A percentile compares a stretch with the other conserved stretches of the same genome.
Conservation (phyloP, 2,329 filamentous ascomycete species). For the Aspergillus fumigatiaffinis region DNA sequence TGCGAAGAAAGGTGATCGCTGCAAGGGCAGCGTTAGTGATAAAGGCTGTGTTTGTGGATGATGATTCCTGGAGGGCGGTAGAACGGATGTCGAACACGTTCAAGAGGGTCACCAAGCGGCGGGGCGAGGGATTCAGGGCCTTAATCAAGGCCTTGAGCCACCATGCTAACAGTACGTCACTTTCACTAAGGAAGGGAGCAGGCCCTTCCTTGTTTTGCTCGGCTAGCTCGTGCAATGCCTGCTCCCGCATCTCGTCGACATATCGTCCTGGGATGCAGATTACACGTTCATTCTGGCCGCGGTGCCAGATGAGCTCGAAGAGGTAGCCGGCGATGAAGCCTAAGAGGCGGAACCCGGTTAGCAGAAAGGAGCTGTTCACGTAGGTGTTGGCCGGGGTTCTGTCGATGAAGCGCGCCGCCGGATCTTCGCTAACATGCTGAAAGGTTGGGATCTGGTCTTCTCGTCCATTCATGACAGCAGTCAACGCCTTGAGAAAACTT, state of each 20-base stretch:
- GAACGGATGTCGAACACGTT: slow-evolving; percentile 39
- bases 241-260: slow-evolving; percentile 26
- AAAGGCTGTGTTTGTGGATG: slow-evolving; percentile 19
- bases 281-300: slow-evolving; percentile 29
- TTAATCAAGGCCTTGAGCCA: slow-evolving; percentile 25
- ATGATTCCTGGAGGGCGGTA: slow-evolving; percentile 22
- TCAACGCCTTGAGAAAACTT: slow-evolving; percentile 47
- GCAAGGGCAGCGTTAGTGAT: slow-evolving; percentile 15
- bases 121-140: slow-evolving; percentile 16
- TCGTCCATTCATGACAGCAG: slow-evolving; percentile 41
- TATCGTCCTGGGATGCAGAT: slow-evolving; percentile 38
- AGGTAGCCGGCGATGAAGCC: slow-evolving; percentile 32
- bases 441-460: slow-evolving; percentile 41
- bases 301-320: slow-evolving; percentile 29
- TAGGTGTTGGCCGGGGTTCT: background rate
- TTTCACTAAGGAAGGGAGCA: slow-evolving; percentile 43
- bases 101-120: slow-evolving; percentile 29
- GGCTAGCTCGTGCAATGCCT: slow-evolving; percentile 7
- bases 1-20: background rate
- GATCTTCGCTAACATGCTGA: slow-evolving; percentile 33
- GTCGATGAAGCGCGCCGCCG: slow-evolving; percentile 24
- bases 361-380: background rate
- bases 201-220: slow-evolving; percentile 3
- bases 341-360: background rate
- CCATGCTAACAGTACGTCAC: slow-evolving; percentile 46